These are phyloP conservation scores for Citrus sp. DNA, from an alignment of 345 rosid species.

Conservation along the genomic window DNA sequence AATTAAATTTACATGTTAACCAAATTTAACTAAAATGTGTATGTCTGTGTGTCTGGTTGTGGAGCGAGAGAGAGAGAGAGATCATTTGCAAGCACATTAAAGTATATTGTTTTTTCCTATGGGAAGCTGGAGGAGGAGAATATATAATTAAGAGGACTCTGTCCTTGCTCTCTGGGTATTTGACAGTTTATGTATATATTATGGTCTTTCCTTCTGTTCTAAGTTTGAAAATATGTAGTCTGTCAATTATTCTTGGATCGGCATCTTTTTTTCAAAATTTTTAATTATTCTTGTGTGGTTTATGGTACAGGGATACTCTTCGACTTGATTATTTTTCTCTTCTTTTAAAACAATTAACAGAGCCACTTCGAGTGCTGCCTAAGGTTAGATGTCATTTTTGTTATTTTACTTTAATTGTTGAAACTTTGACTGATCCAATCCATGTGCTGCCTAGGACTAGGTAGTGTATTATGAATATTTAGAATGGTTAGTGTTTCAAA, in stretches of 20 bases:
- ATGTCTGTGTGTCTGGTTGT: too few relatives aligned
- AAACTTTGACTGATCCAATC: background rate
- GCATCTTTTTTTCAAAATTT: background rate
- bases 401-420: background rate
- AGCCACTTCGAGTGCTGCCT: conserved; percentile 71
- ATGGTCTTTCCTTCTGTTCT: background rate
- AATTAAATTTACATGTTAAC: too few relatives aligned
- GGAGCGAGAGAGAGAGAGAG: too few relatives aligned
- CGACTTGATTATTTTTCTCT: conserved; percentile 74
- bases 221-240: background rate
- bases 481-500: background rate
- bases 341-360: conserved; percentile 66
- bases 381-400: conserved; percentile 48
- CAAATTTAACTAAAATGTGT: too few relatives aligned
- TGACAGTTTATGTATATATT: background rate
- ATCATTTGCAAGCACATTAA: too few relatives aligned
- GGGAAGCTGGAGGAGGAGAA: too few relatives aligned
- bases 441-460: background rate
- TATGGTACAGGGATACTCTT: conserved; percentile 57
- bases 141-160: background rate
- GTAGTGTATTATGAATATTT: background rate
- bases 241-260: background rate
- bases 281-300: conserved; percentile 6
- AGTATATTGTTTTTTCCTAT: too few relatives aligned
- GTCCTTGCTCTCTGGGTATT: background rate